Conservation (phyloP, 768 basidiomycete genomes). For the Chalciporus chontae region DNA sequence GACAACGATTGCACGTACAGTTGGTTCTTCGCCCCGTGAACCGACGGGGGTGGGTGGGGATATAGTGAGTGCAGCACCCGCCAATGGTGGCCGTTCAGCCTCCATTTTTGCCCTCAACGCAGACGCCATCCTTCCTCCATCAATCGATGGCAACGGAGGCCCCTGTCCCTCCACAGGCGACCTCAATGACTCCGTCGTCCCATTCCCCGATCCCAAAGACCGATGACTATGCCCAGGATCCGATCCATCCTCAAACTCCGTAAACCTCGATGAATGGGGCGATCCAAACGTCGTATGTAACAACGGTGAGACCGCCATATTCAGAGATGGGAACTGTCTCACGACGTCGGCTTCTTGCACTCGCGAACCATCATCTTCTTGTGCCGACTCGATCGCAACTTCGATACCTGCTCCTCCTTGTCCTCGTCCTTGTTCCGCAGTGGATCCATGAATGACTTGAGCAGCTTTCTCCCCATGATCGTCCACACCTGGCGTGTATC, state of each 20-base stretch:
- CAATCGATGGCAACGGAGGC: conserved; percentile 7
- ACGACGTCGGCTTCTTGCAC: conserved; percentile 8
- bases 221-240: conserved; percentile 19
- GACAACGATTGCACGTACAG: conserved; percentile 11
- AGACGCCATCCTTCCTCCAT: conserved; percentile 18
- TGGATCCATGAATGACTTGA: conserved; percentile 20
- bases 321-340: conserved; percentile 1
- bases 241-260: conserved; percentile 28
- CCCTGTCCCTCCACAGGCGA: conserved; percentile 19
- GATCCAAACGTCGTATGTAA: conserved; percentile 43
- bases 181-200: conserved; percentile 12
- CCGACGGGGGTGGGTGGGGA: background rate
- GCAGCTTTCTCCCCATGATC: conserved; percentile 19
- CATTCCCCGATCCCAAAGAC: conserved; percentile 6
- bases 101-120: conserved; percentile 16
- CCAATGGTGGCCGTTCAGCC: conserved; percentile 1
- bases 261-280: conserved; percentile 31
- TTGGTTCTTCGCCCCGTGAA: conserved; percentile 1
- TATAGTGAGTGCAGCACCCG: background rate
- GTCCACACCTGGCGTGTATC: conserved; percentile 14
- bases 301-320: conserved; percentile 31
- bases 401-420: conserved; percentile 11
- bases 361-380: conserved; percentile 9
- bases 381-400: conserved; percentile 8
- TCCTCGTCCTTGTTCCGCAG: no score